These are phyloP conservation scores for Pelargonium australe DNA, from an alignment of 441 rosid species.

Conservation along the genomic window DNA sequence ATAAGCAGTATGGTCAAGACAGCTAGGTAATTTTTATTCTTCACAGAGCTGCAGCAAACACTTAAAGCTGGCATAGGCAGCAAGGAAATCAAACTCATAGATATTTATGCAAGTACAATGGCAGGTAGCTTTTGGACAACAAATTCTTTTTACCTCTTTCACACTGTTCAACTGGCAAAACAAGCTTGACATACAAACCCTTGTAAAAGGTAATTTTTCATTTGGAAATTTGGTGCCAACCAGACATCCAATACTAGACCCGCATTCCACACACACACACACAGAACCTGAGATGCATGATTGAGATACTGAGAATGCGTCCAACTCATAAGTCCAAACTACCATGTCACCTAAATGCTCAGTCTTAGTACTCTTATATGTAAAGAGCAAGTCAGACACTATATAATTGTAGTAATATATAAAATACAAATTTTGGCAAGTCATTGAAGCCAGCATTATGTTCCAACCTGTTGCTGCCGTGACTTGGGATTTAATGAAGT, in stretches of 20 bases:
- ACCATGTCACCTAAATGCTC: not conserved
- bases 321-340: not conserved
- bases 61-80: no score
- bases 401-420: no score
- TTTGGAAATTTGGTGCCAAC: not conserved
- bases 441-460: constrained; percentile 5
- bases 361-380: not conserved
- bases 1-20: not conserved
- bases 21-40: not conserved
- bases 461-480: constrained; percentile 92
- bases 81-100: no score
- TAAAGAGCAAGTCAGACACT: not conserved
- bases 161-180: not conserved
- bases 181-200: not conserved
- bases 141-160: not conserved
- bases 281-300: not conserved
- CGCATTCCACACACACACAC: not conserved
- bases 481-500: constrained; percentile 81
- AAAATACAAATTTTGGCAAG: not conserved
- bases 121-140: no score
- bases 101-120: no score
- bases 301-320: not conserved
- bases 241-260: not conserved
- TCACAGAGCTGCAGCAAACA: not conserved
- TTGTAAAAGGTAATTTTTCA: no score